These are phyloP conservation scores for Neckera pumila DNA, from an alignment of 225 moss, liverwort and hornwort genomes.

Conservation along the genomic window DNA sequence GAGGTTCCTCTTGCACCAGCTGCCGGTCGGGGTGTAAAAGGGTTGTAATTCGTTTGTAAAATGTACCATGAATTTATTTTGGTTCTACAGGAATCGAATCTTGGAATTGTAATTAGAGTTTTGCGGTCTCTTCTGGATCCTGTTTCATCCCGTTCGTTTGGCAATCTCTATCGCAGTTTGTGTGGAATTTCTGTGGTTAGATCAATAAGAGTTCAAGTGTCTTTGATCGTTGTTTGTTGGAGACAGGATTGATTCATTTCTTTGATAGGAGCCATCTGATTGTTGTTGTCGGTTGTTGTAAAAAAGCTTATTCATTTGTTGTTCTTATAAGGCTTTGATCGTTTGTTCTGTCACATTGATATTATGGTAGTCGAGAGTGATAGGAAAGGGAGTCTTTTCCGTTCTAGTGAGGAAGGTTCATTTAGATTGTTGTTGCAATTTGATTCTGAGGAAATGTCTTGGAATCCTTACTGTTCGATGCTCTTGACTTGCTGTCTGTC, in stretches of 20 bases:
- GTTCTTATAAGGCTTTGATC: background rate
- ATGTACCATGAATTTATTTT: slow-evolving; percentile 17
- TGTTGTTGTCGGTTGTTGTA: background rate
- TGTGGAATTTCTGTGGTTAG: background rate
- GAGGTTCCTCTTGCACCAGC: background rate
- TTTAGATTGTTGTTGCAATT: background rate
- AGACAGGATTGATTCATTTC: background rate
- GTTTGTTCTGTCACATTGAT: background rate
- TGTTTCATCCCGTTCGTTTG: background rate
- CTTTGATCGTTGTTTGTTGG: background rate
- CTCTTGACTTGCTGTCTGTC: background rate
- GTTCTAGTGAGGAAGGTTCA: background rate
- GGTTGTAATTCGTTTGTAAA: background rate
- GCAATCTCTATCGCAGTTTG: background rate
- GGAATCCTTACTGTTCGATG: background rate
- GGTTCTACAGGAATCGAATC: background rate
- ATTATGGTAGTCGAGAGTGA: background rate
- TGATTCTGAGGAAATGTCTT: background rate
- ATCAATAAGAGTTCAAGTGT: background rate
- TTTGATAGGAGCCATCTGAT: background rate
- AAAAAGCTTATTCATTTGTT: background rate
- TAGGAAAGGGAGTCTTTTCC: background rate
- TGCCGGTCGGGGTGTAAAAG: background rate
- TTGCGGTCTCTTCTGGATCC: background rate
- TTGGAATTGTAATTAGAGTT: background rate